phyloP scores from a whole-genome alignment of 495 filamentous ascomycete species.

The Penicillium samsonianum region DNA sequence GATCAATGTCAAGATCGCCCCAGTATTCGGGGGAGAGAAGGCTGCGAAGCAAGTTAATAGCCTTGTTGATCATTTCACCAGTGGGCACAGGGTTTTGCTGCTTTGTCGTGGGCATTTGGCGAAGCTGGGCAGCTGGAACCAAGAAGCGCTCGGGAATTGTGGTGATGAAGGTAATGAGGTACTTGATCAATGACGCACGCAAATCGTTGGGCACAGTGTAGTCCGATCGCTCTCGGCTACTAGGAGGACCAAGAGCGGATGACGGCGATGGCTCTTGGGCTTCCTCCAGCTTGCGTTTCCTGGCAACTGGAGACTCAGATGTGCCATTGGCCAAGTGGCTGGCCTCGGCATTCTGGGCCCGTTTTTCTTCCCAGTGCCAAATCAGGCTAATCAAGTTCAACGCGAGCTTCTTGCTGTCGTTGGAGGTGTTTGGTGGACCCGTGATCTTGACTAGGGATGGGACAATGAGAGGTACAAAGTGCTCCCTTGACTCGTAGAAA shows the following conservation, averaged over 20 bases:
- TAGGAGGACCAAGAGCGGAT: conserved; percentile 50
- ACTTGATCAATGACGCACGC: conserved; percentile 80
- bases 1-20: conserved; percentile 87
- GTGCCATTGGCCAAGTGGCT: conserved; percentile 40
- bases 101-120: conserved; percentile 51
- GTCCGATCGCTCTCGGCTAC: conserved; percentile 59
- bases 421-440: conserved; percentile 77
- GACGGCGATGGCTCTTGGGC: conserved; percentile 37
- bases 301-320: conserved; percentile 69
- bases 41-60: conserved; percentile 77
- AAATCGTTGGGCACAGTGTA: conserved; percentile 67
- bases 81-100: conserved; percentile 52
- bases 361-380: conserved; percentile 87
- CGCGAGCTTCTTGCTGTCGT: conserved; percentile 89
- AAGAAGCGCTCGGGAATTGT: conserved; percentile 81
- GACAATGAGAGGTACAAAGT: conserved; percentile 86
- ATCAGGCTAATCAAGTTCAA: conserved; percentile 87
- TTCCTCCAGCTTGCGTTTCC: conserved; percentile 75
- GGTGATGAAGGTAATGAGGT: conserved; percentile 91
- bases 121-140: conserved; percentile 66
- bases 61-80: conserved; percentile 81
- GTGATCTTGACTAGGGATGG: conserved; percentile 87
- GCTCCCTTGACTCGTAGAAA: conserved; percentile 93
- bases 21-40: conserved; percentile 87
- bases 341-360: conserved; percentile 57